A percentile compares a stretch with the other conserved stretches of the same genome.
Evolutionary conservation across 805 yeast species (phyloP).

Genomic region (Alloascoidea africana): DNA sequence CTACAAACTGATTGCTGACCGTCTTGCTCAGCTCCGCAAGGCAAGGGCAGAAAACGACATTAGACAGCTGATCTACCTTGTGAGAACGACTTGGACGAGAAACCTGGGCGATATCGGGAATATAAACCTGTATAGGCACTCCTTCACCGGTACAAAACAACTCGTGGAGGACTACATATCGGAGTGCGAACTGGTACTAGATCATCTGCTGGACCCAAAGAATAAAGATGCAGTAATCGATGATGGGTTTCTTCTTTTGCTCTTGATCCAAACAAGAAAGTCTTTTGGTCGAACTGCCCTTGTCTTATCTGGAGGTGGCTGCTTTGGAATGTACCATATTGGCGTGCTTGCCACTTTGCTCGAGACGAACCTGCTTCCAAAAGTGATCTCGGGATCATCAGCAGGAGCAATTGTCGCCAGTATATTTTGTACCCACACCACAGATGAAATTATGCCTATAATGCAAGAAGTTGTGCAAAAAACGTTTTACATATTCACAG

Average conservation of each 20-base stretch:
- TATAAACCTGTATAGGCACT: conserved; percentile 57
- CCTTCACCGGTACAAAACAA: conserved; percentile 73
- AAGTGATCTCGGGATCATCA: conserved; percentile 84
- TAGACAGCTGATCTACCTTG: conserved; percentile 47
- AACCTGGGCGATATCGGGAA: conserved; percentile 83
- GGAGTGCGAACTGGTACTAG: conserved; percentile 52
- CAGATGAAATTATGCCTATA: conserved; percentile 41
- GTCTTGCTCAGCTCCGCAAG: conserved; percentile 37
- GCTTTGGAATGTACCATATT: conserved; percentile 83
- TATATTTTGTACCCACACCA: conserved; percentile 65
- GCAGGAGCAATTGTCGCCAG: conserved; percentile 95
- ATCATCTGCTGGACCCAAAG: conserved; percentile 13
- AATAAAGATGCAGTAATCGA: conserved; percentile 24
- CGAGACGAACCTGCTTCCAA: conserved; percentile 65
- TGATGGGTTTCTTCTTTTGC: conserved; percentile 56
- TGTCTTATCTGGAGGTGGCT: conserved; percentile 92
- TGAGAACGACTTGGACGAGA: conserved; percentile 75
- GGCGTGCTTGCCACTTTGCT: conserved; percentile 77
- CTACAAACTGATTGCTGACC: conserved; percentile 36
- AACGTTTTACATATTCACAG: conserved; percentile 35
- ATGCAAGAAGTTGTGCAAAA: conserved; percentile 37
- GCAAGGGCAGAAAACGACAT: conserved; percentile 48
- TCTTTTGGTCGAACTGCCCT: conserved; percentile 91
- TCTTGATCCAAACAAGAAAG: conserved; percentile 75
- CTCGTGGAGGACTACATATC: conserved; percentile 70